Evolutionary conservation across 352 stramenopile genomes (phyloP).

Genomic region (Phytophthora gonapodyides): DNA sequence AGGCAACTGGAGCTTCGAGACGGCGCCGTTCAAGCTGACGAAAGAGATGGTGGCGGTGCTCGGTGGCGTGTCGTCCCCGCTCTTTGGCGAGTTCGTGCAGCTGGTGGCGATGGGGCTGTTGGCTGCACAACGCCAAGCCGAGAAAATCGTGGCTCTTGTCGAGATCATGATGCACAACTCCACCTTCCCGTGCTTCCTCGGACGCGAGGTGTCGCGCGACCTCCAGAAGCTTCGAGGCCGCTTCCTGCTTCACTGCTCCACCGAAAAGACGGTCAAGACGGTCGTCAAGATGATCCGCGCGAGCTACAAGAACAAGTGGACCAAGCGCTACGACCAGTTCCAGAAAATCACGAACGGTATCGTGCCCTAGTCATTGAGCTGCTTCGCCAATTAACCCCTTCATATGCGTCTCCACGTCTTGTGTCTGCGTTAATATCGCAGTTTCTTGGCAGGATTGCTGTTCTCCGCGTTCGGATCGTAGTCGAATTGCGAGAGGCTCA

Average conservation of each 20-base stretch:
- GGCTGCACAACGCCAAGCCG: constrained; percentile 56
- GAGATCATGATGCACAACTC: constrained; percentile 88
- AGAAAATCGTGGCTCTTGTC: constrained; percentile 71
- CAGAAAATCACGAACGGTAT: constrained; percentile 93
- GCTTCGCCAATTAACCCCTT: constrained; percentile 22
- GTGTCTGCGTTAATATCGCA: constrained; percentile 38
- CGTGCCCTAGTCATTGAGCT: constrained; percentile 43
- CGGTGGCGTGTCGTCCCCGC: constrained; percentile 54
- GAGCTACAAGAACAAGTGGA: constrained; percentile 94
- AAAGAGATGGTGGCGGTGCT: constrained; percentile 95
- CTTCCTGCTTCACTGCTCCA: constrained; percentile 61
- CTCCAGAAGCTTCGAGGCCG: constrained; percentile 72
- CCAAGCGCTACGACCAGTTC: constrained; percentile 94
- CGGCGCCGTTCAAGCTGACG: constrained; percentile 96
- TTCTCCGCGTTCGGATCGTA: constrained; percentile 56
- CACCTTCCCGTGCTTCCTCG: constrained; percentile 77
- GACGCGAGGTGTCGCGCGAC: constrained; percentile 90
- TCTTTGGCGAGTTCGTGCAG: constrained; percentile 77
- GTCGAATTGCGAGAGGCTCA: constrained; percentile 87
- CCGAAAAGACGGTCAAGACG: constrained; percentile 68
- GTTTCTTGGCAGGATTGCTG: constrained; percentile 39
- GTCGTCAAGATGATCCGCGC: constrained; percentile 90
- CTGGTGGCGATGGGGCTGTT: constrained; percentile 62
- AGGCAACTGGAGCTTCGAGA: constrained; percentile 93
- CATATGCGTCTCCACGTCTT: constrained; percentile 14